Evolutionary conservation across 805 yeast genomes (phyloP), one percentile per base, ranked within the genome.

Genomic region (Myxozyma monticola): DNA sequence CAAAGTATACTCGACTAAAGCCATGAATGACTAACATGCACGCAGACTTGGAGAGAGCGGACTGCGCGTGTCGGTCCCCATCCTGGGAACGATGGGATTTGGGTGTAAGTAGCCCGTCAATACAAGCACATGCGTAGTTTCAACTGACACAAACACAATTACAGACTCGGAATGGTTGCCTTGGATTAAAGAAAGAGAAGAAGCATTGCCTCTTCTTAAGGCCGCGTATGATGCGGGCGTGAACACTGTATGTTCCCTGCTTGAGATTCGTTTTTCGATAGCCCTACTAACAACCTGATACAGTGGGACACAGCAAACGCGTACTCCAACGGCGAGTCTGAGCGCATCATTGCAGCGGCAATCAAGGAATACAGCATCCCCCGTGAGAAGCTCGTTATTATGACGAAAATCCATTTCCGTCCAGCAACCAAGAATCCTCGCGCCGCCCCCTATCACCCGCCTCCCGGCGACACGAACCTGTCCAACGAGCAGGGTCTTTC

Each of bases 291-390:
- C 21, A 12, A 21, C 31, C 21, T 1, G 7, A 3, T 18, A 18
- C 38, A 73, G 37, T 48, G 52, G 48, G 76, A 72, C 45, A 72
- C 76, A 2, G 76, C 76, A 5, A 65, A n/a, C n/a, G n/a, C n/a
- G n/a, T n/a, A n/a, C n/a, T n/a, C n/a, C n/a, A n/a, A n/a, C n/a
- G n/a, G n/a, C 5, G 42, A 51, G 2, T 67, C 72, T 8, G 76
- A 72, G 51, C 51, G 54, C n/a, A 47, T 79, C 3, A 37, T 81
- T 12, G 81, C 83, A 15, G 76, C 78, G 61, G 80, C 79, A 59
- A 57, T 80, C 53, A 72, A 72, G 55, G 70, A 71, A 49, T 79
- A 70, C 66, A 67, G 75, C 37, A 80, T 80, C 57, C 71, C 71
- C n/a, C n/a, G n/a, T n/a, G n/a, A n/a, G n/a, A n/a, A n/a, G n/a